Conservation (phyloP, 306 rosid species). For the Boehmeria nivea region DNA sequence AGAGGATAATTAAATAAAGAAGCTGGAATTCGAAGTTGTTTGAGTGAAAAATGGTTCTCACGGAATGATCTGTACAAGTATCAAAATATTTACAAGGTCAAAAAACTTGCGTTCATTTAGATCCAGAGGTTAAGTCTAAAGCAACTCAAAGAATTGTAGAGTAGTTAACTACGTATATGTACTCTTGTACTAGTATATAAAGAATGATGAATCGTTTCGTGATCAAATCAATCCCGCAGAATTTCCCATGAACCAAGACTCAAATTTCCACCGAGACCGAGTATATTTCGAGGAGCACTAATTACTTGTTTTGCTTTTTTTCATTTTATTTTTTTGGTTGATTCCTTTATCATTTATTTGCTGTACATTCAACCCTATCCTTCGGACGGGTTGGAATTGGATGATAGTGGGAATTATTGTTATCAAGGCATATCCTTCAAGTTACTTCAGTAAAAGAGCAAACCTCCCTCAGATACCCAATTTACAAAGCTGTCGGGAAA, state of each 20-base stretch:
- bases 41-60: not conserved
- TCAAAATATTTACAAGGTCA: conserved; percentile 19
- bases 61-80: too few species aligned
- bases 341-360: conserved; percentile 23
- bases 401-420: conserved; percentile 12
- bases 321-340: not conserved
- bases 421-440: conserved; percentile 6
- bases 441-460: conserved; percentile 19
- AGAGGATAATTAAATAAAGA: not conserved
- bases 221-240: not conserved
- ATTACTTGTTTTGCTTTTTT: not conserved
- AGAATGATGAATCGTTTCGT: conserved; percentile 1
- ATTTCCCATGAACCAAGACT: conserved; percentile 4
- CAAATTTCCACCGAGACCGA: conserved; percentile 2
- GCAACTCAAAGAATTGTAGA: conserved; percentile 1
- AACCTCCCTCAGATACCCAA: conserved; percentile 29
- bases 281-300: too few species aligned
- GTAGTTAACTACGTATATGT: not conserved
- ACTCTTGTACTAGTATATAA: not conserved
- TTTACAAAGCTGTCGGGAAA: conserved; percentile 8
- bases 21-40: not conserved
- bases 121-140: not conserved
- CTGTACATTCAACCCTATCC: conserved; percentile 26
- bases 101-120: not conserved
- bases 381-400: conserved; percentile 20